These are phyloP conservation scores for Phaeotremella skinneri DNA, from an alignment of 768 basidiomycete species.

Conservation along the genomic window DNA sequence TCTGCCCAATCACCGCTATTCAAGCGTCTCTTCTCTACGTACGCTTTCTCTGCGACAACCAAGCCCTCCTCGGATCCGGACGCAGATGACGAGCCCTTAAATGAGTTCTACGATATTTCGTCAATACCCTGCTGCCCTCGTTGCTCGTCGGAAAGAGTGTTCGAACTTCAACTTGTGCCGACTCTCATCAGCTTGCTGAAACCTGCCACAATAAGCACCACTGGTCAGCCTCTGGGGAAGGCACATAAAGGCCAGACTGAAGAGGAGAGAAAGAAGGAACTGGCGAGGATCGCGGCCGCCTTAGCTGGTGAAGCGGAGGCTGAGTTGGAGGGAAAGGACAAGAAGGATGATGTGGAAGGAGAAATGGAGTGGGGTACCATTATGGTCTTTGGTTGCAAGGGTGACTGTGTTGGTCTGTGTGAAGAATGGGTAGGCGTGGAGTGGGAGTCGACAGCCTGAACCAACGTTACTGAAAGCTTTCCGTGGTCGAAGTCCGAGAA, in stretches of 20 bases:
- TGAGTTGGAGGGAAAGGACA: slow-evolving; percentile 70
- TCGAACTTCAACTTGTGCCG: slow-evolving; percentile 94
- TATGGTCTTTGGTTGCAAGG: slow-evolving; percentile 80
- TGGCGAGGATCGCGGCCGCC: slow-evolving; percentile 58
- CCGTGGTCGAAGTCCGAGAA: too few species aligned
- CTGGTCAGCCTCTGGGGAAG: slow-evolving; percentile 29
- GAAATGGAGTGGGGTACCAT: slow-evolving; percentile 96
- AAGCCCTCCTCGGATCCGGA: slow-evolving; percentile 38
- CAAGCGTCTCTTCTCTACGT: slow-evolving; percentile 66
- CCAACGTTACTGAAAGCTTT: neutral
- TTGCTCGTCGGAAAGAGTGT: slow-evolving; percentile 69
- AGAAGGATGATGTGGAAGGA: slow-evolving; percentile 61
- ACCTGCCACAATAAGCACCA: slow-evolving; percentile 38
- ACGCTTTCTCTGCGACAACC: slow-evolving; percentile 41
- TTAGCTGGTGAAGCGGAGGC: slow-evolving; percentile 28
- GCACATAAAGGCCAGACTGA: slow-evolving; percentile 57
- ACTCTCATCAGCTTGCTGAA: slow-evolving; percentile 79
- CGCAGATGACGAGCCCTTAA: slow-evolving; percentile 29
- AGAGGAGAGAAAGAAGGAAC: slow-evolving; percentile 65
- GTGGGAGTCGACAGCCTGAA: slow-evolving; percentile 37
- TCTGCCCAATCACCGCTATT: slow-evolving; percentile 68
- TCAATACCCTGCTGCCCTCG: slow-evolving; percentile 64
- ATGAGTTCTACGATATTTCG: slow-evolving; percentile 56
- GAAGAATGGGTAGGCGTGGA: slow-evolving; percentile 51
- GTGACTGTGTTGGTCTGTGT: slow-evolving; percentile 61